Base-by-base conservation (phyloP, 768 basidiomycete species). In the Mycena maculata region DNA sequence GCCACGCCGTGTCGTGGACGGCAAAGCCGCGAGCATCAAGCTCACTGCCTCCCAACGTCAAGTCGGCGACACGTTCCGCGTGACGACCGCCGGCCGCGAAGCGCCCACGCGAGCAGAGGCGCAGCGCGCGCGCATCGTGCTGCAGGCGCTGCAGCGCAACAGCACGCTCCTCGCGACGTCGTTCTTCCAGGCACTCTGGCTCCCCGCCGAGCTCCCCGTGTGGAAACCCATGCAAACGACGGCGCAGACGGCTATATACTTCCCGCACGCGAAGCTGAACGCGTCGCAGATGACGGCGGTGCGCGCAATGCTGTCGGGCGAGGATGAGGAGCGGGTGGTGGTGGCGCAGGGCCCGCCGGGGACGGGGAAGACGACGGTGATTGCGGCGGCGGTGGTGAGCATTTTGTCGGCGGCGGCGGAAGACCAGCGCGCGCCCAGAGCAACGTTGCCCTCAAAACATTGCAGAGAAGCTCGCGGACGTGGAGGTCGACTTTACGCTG, bases 381-480 rank as follows among this genome's bases (percentile, higher is more conserved):
- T 90, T 66, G 85, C 86, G 0, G 83, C 85, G 1, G 79, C 79
- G 68, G 80, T 85, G 6, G 72, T 78, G 0, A 82, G 80, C 60
- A 76, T 82, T 53, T 73, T 82, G 23, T 63, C 60, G 2, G 75
- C 75, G 27, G 70, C 75, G 1, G 76, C 38, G 63, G 87, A 4
- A 0, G 68, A 39, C 18, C 57, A 47, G 12, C 65, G 65, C 5
- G 83, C 86, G 89, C 92, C 9, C 90, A 92, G 68, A 90, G 90
- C 11, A 93, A 93, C 75, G 86, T 93, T 60, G 92, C 91, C 39
- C 90, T 93, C 42, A 92, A 91, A 92, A 92, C 68, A 91, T 93
- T 70, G 92, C 92, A 20, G 91, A 91, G 72, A 92, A 91, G 72
- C 76, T 93, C 18, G 82, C 79, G 0, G 88, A 89, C 6, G 75